These are phyloP conservation scores for Zangia roseola DNA, from an alignment of 768 basidiomycete species.

Conservation along the genomic window DNA sequence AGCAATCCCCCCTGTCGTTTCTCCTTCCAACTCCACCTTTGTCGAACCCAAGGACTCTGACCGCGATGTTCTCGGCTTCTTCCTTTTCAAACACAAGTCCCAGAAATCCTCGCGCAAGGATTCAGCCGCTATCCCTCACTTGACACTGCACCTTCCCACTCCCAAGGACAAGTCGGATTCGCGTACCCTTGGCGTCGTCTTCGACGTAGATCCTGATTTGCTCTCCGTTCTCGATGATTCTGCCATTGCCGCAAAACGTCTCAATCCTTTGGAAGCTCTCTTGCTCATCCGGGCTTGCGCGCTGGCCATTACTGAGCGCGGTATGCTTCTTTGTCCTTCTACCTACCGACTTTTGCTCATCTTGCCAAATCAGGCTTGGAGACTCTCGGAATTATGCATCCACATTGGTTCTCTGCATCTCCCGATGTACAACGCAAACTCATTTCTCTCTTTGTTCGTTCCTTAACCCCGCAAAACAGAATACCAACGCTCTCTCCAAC, in stretches of 20 bases:
- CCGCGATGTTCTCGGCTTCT: conserved; percentile 41
- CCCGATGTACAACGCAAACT: conserved; percentile 65
- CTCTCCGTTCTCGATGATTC: conserved; percentile 48
- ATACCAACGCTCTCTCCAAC: conserved; percentile 52
- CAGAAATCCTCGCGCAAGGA: conserved; percentile 37
- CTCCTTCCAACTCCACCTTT: conserved; percentile 32
- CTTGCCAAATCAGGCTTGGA: conserved; percentile 56
- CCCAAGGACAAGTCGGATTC: conserved; percentile 47
- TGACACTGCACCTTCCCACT: conserved; percentile 61
- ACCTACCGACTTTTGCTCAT: conserved; percentile 3
- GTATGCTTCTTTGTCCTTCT: conserved; percentile 37
- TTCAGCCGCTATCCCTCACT: conserved; percentile 43
- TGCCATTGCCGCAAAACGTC: conserved; percentile 53
- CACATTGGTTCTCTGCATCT: conserved; percentile 79
- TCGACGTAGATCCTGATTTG: conserved; percentile 57
- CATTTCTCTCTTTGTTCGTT: conserved; percentile 68
- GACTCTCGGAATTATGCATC: conserved; percentile 81
- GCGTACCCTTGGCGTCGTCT: conserved; percentile 53
- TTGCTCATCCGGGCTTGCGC: conserved; percentile 66
- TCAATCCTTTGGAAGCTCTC: conserved; percentile 64
- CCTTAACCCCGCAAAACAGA: conserved; percentile 48
- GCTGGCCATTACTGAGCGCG: conserved; percentile 61
- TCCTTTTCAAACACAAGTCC: conserved; percentile 51
- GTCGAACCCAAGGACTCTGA: conserved; percentile 35
- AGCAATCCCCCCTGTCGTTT: conserved; percentile 51